Evolutionary conservation across 768 basidiomycete genomes (phyloP).

Genomic region (Tulasnella sp.): DNA sequence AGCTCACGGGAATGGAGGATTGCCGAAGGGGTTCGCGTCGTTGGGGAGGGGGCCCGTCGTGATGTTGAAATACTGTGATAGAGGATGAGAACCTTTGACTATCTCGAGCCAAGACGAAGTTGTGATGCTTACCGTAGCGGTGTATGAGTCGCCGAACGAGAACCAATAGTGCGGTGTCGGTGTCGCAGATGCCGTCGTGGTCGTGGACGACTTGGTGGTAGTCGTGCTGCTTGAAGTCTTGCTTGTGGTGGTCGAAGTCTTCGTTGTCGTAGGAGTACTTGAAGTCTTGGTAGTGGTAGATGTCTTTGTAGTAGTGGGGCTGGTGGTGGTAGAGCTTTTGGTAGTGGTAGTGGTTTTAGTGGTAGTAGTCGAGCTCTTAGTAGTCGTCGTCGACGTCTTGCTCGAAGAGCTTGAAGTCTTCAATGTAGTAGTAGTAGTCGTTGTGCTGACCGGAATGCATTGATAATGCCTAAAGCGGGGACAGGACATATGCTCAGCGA

Average conservation of each 20-base stretch:
- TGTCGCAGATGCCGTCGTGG: conserved; percentile 17
- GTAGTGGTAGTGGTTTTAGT: background rate
- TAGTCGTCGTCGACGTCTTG: too few relatives aligned
- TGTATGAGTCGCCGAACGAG: conserved; percentile 41
- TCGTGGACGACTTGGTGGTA: too few relatives aligned
- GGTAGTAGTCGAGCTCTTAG: background rate
- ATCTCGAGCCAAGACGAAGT: background rate
- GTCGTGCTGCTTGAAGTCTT: conserved; percentile 8
- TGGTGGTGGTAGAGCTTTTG: conserved; percentile 19
- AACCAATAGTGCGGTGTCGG: conserved; percentile 37
- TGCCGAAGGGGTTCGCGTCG: conserved; percentile 24
- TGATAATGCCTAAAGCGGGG: background rate
- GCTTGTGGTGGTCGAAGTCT: conserved; percentile 16
- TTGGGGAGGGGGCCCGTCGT: conserved; percentile 38
- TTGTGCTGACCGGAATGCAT: background rate
- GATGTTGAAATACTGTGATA: conserved; percentile 10
- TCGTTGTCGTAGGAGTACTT: conserved; percentile 17
- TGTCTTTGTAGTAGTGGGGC: background rate
- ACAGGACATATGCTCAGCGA: background rate
- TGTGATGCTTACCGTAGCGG: conserved; percentile 33
- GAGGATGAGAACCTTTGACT: conserved; percentile 22
- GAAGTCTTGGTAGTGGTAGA: background rate
- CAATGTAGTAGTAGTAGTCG: background rate
- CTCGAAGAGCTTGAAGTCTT: too few relatives aligned
- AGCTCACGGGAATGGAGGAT: background rate